Percentiles rank a stretch among this genome's conserved stretches.
phyloP scores from a whole-genome alignment of 805 yeast genomes.

The Candida ponderosae region DNA sequence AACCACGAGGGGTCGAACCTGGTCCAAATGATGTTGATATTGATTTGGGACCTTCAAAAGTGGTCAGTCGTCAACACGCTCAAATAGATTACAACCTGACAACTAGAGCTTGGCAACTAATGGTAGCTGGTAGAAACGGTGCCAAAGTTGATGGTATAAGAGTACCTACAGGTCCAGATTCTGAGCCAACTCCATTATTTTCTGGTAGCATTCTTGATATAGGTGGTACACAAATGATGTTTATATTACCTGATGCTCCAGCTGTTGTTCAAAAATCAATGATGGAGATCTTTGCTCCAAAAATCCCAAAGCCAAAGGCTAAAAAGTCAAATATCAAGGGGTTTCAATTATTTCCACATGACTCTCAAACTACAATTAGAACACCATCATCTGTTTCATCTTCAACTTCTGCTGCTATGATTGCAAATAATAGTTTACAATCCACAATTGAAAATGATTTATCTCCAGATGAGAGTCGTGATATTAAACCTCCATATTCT shows the following conservation, averaged over 20 bases:
- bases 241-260: constrained; percentile 84
- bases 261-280: constrained; percentile 49
- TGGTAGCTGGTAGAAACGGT: constrained; percentile 85
- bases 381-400: not conserved
- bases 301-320: constrained; percentile 20
- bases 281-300: constrained; percentile 25
- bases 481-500: constrained; percentile 92
- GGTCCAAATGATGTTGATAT: constrained; percentile 47
- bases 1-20: not conserved
- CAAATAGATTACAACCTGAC: constrained; percentile 68
- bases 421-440: not conserved
- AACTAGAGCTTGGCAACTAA: constrained; percentile 78
- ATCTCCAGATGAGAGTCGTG: constrained; percentile 84
- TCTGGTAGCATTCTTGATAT: constrained; percentile 92
- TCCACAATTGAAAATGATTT: constrained; percentile 41
- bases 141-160: constrained; percentile 73
- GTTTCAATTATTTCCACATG: constrained; percentile 1
- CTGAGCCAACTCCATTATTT: constrained; percentile 46
- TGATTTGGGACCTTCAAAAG: constrained; percentile 94
- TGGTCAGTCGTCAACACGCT: constrained; percentile 92
- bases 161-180: constrained; percentile 34
- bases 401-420: not conserved
- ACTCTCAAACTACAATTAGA: not conserved
- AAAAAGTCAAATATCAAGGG: not conserved
- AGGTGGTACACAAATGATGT: constrained; percentile 99